Percentiles rank a stretch among this genome's conserved stretches.
These are phyloP conservation scores for Trypanosoma avium DNA, from an alignment of 208 protist genomes.

Conservation along the genomic window DNA sequence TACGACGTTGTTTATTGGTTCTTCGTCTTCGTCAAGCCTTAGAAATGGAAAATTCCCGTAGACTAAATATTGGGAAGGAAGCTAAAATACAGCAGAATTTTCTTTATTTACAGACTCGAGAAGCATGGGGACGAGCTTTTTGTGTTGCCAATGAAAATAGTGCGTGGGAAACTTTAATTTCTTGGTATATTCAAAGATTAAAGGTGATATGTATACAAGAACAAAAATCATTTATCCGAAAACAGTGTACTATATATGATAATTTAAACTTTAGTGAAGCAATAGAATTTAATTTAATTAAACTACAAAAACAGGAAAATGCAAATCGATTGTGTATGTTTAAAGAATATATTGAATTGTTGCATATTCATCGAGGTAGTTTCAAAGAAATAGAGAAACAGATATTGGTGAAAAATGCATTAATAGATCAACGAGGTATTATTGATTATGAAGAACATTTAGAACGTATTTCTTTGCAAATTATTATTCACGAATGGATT, in stretches of 20 bases:
- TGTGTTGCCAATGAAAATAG: background rate
- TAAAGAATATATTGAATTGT: background rate
- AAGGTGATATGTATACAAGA: background rate
- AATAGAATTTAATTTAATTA: background rate
- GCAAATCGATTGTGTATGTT: background rate
- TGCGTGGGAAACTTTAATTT: background rate
- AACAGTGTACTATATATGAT: background rate
- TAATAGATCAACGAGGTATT: background rate
- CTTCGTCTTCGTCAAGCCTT: background rate
- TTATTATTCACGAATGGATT: background rate
- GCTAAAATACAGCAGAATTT: background rate
- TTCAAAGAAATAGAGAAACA: background rate
- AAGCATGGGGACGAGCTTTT: background rate
- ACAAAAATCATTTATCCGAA: background rate
- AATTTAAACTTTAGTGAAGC: background rate
- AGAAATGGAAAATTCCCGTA: slow-evolving; percentile 1
- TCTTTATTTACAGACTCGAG: background rate
- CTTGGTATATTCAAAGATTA: background rate
- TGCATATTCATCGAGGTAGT: background rate
- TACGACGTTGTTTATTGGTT: slow-evolving; percentile 10
- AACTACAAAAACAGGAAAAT: background rate
- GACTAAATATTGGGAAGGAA: background rate
- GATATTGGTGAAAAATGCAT: background rate
- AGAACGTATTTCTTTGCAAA: background rate
- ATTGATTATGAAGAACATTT: slow-evolving; percentile 1